phyloP scores from a whole-genome alignment of 1,284 basidiomycete genomes.

The Naganishia sp. region DNA sequence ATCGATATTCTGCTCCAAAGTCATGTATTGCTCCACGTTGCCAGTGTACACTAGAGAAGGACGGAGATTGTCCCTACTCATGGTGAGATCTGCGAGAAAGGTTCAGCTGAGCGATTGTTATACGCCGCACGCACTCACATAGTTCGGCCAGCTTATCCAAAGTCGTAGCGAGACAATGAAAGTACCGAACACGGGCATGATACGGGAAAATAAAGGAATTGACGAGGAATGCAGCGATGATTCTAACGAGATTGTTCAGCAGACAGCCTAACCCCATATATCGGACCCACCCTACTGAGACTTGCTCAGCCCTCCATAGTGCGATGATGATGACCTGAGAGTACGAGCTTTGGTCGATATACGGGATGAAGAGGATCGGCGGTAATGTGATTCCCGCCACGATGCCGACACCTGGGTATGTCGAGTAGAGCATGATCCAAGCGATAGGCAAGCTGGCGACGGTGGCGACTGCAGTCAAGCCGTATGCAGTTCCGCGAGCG shows the following conservation, averaged over 20 bases:
- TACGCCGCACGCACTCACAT: conserved; percentile 44
- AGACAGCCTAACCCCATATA: neutral
- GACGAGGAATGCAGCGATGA: conserved; percentile 51
- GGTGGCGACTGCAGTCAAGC: conserved; percentile 52
- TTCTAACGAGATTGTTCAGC: conserved; percentile 30
- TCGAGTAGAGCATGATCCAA: conserved; percentile 50
- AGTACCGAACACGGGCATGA: conserved; percentile 52
- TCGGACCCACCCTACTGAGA: conserved; percentile 42
- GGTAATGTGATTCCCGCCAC: conserved; percentile 55
- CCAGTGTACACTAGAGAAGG: conserved; percentile 47
- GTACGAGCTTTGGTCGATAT: conserved; percentile 39
- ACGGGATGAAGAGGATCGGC: conserved; percentile 54
- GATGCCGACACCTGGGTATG: conserved; percentile 48
- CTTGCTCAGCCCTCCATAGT: conserved; percentile 49
- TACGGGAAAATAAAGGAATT: conserved; percentile 51
- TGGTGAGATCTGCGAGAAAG: conserved; percentile 42
- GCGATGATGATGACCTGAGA: conserved; percentile 37
- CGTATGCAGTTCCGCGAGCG: conserved; percentile 52
- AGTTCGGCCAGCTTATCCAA: conserved; percentile 49
- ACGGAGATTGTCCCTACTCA: conserved; percentile 49
- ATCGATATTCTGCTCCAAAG: conserved; percentile 13
- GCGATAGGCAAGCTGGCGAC: conserved; percentile 50
- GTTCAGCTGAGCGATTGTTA: neutral
- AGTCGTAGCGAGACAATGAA: conserved; percentile 46
- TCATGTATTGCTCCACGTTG: conserved; percentile 41